Percentiles rank a stretch among this genome's conserved stretches.
These are phyloP conservation scores for Pestalotiopsis sp. DNA, from an alignment of 2,329 filamentous ascomycete species.

Conservation along the genomic window DNA sequence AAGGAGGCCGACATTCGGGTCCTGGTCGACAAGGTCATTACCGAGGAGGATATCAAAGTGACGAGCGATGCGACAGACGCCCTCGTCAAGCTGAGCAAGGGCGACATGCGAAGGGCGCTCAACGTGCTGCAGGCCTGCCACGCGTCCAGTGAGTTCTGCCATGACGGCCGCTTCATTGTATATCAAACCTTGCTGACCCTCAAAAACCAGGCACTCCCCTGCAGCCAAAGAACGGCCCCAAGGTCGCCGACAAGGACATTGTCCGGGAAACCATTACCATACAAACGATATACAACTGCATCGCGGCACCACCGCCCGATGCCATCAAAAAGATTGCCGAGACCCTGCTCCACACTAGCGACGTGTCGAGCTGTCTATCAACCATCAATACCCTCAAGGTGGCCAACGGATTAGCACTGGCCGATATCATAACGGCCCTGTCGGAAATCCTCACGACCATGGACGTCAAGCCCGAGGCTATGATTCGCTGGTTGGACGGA, in stretches of 20 bases:
- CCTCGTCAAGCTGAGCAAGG: constrained; percentile 84
- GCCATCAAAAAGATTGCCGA: constrained; percentile 84
- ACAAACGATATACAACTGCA: constrained; percentile 95
- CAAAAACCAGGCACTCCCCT: constrained; percentile 65
- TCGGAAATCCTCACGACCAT: constrained; percentile 81
- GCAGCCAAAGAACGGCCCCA: constrained; percentile 60
- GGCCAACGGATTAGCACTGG: constrained; percentile 82
- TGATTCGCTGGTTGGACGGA: constrained; percentile 89
- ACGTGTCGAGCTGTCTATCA: constrained; percentile 86
- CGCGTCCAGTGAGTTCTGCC: constrained; percentile 72
- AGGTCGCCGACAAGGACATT: constrained; percentile 64
- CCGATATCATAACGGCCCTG: constrained; percentile 88
- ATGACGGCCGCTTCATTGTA: background rate
- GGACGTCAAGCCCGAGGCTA: constrained; percentile 83
- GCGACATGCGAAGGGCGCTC: constrained; percentile 92
- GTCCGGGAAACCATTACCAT: constrained; percentile 81
- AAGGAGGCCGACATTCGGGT: constrained; percentile 85
- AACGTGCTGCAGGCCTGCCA: constrained; percentile 98
- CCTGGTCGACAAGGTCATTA: constrained; percentile 86
- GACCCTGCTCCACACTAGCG: constrained; percentile 80
- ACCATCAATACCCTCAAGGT: constrained; percentile 89
- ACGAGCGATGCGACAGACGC: constrained; percentile 78
- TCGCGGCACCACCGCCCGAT: constrained; percentile 88
- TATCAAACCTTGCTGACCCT: constrained; percentile 1
- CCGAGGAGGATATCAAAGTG: constrained; percentile 85